Percentiles rank a stretch among this genome's conserved stretches.
These are phyloP conservation scores for Metarhizium guizhouense DNA, from an alignment of 2,329 filamentous ascomycete species.

Conservation along the genomic window DNA sequence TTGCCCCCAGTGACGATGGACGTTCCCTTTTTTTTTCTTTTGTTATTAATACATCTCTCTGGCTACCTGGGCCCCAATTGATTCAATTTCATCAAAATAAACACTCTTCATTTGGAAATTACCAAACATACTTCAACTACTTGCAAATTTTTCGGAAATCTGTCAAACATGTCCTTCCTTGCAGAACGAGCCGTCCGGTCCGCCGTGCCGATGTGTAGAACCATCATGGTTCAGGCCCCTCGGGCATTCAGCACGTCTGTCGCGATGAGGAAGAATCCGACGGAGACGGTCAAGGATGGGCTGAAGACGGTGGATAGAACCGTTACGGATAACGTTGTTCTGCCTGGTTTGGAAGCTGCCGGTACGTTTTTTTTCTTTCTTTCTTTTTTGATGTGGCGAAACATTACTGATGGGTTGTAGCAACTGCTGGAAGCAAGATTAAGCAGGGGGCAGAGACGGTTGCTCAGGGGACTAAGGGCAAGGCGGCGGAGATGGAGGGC, in stretches of 20 bases:
- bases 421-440: constrained; percentile 34
- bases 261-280: constrained; percentile 35
- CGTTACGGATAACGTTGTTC: constrained; percentile 52
- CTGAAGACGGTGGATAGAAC: constrained; percentile 50
- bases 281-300: constrained; percentile 49
- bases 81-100: not conserved
- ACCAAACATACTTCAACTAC: too few species aligned
- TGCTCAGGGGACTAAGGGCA: constrained; percentile 25
- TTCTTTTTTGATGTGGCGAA: not conserved
- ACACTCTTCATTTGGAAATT: not conserved
- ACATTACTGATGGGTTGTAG: constrained; percentile 14
- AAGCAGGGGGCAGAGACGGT: constrained; percentile 29
- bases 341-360: constrained; percentile 51
- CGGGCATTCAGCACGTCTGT: constrained; percentile 42
- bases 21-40: too few species aligned
- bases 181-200: constrained; percentile 36
- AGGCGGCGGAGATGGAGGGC: constrained; percentile 26
- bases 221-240: constrained; percentile 29
- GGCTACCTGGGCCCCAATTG: not conserved
- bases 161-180: constrained; percentile 42
- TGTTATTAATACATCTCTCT: too few species aligned
- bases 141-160: not conserved
- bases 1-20: not conserved
- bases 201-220: constrained; percentile 27
- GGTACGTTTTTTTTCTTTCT: constrained; percentile 30